phyloP scores from a whole-genome alignment of 2,329 filamentous ascomycete genomes.

The Aureobasidium sp. region DNA sequence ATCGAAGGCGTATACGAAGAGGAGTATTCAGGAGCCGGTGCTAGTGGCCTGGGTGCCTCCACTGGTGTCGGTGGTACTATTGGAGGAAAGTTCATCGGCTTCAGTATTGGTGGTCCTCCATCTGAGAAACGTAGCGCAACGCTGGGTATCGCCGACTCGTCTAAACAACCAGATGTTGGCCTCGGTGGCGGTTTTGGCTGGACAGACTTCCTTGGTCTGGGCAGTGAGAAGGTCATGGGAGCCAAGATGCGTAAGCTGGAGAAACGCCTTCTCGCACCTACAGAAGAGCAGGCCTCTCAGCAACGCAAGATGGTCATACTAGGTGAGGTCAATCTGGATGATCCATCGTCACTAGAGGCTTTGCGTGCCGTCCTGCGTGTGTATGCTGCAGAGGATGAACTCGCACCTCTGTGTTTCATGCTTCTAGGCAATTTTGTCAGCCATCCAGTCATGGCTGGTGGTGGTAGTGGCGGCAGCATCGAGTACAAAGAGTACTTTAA shows the following conservation, averaged over 20 bases:
- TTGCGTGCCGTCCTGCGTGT: constrained; percentile 67
- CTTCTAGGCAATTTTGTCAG: constrained; percentile 76
- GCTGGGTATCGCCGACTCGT: constrained; percentile 55
- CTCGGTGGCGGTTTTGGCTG: constrained; percentile 73
- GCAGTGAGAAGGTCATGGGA: constrained; percentile 78
- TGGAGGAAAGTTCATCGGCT: constrained; percentile 83
- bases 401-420: constrained; percentile 58
- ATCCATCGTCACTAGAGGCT: constrained; percentile 71
- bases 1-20: constrained; percentile 97
- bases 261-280: constrained; percentile 49
- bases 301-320: constrained; percentile 60
- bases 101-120: constrained; percentile 85
- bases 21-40: constrained; percentile 64
- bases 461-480: constrained; percentile 70
- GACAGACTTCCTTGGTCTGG: constrained; percentile 91
- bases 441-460: constrained; percentile 51
- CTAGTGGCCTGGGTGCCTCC: constrained; percentile 52
- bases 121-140: constrained; percentile 77
- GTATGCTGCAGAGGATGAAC: constrained; percentile 59
- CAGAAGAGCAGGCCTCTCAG: constrained; percentile 17
- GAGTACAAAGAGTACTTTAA: constrained; percentile 98
- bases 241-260: constrained; percentile 76
- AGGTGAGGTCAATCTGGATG: constrained; percentile 79
- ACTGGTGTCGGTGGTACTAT: constrained; percentile 83
- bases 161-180: constrained; percentile 21